Evolutionary conservation across 495 filamentous ascomycete genomes (phyloP), one percentile per base, ranked within the genome.

Genomic region (Lophiotrema nucula): DNA sequence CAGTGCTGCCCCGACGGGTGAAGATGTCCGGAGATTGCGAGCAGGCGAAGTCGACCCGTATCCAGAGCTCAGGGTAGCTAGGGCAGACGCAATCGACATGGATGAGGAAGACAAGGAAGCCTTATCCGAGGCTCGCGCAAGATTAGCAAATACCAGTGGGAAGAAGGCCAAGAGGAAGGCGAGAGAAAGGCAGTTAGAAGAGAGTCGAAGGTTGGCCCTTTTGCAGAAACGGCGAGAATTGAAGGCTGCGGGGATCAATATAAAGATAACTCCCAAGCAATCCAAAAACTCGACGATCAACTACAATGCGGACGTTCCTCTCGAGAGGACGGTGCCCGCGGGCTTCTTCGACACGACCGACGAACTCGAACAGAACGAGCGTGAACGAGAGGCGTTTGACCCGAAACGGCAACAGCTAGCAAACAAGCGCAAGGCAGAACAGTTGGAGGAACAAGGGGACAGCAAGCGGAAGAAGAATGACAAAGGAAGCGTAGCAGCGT

Each of bases 81-180:
- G 90, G 25, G 95, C 93, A 38, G 93, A 98, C 69, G 96, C 95
- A 2, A 92, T 97, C 69, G 93, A 98, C 73, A 80, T 98, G 52
- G 93, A 98, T 67, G 93, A 98, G 75, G 93, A 97, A 68, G 95
- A 98, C 72, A 97, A 97, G 76, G 95, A 97, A 70, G 97, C 97
- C 93, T 75, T 98, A 64, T 96, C 91, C 71, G 93, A 98, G 74
- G 93, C 93, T 49, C 88, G 93, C 66, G 93, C 93, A 53, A 88
- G 93, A 74, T 77, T 98, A 53, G 93, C 95, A 33, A 98, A 98
- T 65, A 97, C 92, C 28, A 92, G 97, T 72, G 93, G 93, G 70
- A 97, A 98, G 76, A 98, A 98, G 78, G 95, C 93, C 4, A 98
- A 98, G 79, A 82, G 93, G 52, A 98, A 98, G 77, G 95, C 93